Base-by-base conservation (phyloP, 257 asterid species). In the Fraxinus cuspidata region DNA sequence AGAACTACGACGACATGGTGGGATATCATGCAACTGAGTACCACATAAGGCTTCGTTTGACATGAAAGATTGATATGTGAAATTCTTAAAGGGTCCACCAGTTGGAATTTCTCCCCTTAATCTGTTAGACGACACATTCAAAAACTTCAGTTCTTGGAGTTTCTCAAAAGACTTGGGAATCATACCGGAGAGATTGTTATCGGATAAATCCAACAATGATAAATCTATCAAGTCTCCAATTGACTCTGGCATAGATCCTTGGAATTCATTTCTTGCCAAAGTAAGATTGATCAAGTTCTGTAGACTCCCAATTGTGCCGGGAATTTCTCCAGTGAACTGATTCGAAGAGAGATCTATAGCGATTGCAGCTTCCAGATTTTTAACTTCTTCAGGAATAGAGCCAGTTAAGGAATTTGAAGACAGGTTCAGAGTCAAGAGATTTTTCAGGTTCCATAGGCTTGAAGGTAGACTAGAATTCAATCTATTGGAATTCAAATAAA, bases 181-280 rank as follows among this genome's bases (percentile, higher is more conserved):
- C 29, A 11, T 6, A 37, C 87, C 85, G 1, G 81, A 73, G 9
- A 85, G 51, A 42, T 64, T 76, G 47, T 86, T 83, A 51, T 74
- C 1, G 3, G 87, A 83, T 7, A 81, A 58, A 64, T 84, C 78
- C 13, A 86, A 37, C 7, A 27, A 56, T 15, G 10, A 65, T 70
- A 86, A 64, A 19, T 70, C 56, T 11, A 27, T 0, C 21, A 86
- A 77, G 18, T 40, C 34, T 0, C 81, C 83, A 2, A 79, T 40
- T 51, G 80, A 38, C 49, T 79, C 67, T 0, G 86, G 89, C 11
- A 83, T 74, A 2, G 77, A 23, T 23, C 90, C 84, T 73, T 77
- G 7, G 0, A 86, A 38, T 11, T 34, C 69, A 29, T 88, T 88
- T 12, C 79, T 76, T 0, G 82, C 78, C 72, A 85, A 53, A 1